Base-by-base conservation (phyloP, 148 eudicot genomes). In the Oxyria digyna region DNA sequence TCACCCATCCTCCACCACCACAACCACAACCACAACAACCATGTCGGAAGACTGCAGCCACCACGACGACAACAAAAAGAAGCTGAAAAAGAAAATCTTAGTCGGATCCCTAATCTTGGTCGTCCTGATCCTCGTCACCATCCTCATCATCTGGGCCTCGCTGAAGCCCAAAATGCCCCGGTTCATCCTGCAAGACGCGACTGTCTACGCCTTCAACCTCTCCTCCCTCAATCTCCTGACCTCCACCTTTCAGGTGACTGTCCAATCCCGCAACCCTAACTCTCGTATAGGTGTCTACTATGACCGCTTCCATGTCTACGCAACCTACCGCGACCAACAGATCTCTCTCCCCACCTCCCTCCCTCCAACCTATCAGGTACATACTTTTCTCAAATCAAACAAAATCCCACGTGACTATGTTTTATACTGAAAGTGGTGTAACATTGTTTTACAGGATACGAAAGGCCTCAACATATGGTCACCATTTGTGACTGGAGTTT, bases 361-460 rank as follows among this genome's bases (percentile, higher is more conserved):
- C 31, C 62, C 62, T 54, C 31, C 62, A 29, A 54, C 62, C 26
- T 54, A 8, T 9, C 32, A 54, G 62, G 62, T 54, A 1, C 41
- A 5, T 38, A n/a, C n/a, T n/a, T n/a, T n/a, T n/a, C n/a, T n/a
- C n/a, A n/a, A n/a, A n/a, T n/a, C n/a, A n/a, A n/a, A n/a, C n/a
- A n/a, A n/a, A n/a, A n/a, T n/a, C n/a, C n/a, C n/a, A n/a, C n/a
- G n/a, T n/a, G n/a, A n/a, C n/a, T n/a, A n/a, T n/a, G n/a, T n/a
- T n/a, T n/a, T n/a, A n/a, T n/a, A n/a, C n/a, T n/a, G n/a, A n/a
- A n/a, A n/a, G n/a, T n/a, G n/a, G n/a, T n/a, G n/a, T n/a, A n/a
- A n/a, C n/a, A n/a, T n/a, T n/a, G n/a, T n/a, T n/a, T n/a, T 88
- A 66, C 91, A 91, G 54, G 91, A 81, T 42, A 76, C 87, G 52